Conservation (phyloP, 768 basidiomycete species). For the Nevesoporus exiguus region DNA sequence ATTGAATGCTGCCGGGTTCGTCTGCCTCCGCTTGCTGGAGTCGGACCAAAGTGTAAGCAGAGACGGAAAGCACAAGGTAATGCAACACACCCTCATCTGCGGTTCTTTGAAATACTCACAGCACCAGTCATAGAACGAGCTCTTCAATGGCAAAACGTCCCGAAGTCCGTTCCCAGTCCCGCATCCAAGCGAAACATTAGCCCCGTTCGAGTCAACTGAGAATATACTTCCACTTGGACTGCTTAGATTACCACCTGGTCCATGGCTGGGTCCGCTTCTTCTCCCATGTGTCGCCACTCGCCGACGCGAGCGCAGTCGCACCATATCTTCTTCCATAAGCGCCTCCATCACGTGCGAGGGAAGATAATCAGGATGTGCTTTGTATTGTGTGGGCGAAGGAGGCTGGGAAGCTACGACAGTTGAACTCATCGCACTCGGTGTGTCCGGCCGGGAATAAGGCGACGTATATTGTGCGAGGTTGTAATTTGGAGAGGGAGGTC, state of each 20-base stretch:
- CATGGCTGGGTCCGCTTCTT: slow-evolving; percentile 38
- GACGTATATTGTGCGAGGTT: slow-evolving; percentile 75
- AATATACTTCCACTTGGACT: slow-evolving; percentile 78
- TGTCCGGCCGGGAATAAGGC: slow-evolving; percentile 61
- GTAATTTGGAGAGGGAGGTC: slow-evolving; percentile 76
- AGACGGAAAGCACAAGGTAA: background rate
- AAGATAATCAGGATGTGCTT: slow-evolving; percentile 49
- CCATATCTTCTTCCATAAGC: slow-evolving; percentile 93
- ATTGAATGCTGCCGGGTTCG: slow-evolving; percentile 90
- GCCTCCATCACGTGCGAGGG: slow-evolving; percentile 84
- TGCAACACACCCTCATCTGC: slow-evolving; percentile 84
- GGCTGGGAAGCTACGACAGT: slow-evolving; percentile 26
- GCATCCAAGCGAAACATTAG: slow-evolving; percentile 68
- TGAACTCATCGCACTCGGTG: slow-evolving; percentile 32
- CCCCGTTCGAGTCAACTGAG: slow-evolving; percentile 67
- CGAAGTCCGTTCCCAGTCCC: slow-evolving; percentile 80
- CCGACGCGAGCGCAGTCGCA: slow-evolving; percentile 73
- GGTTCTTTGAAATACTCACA: slow-evolving; percentile 97
- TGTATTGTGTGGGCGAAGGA: slow-evolving; percentile 33
- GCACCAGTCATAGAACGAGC: slow-evolving; percentile 93
- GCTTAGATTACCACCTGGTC: slow-evolving; percentile 42
- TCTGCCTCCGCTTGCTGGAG: slow-evolving; percentile 87
- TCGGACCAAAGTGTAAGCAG: slow-evolving; percentile 13
- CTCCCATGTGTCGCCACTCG: slow-evolving; percentile 39
- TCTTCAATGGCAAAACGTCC: slow-evolving; percentile 86